A percentile compares a stretch with the other conserved stretches of the same genome.
Evolutionary conservation across 2,329 filamentous ascomycete genomes (phyloP).

Genomic region (Orbilia blumenaviensis): DNA sequence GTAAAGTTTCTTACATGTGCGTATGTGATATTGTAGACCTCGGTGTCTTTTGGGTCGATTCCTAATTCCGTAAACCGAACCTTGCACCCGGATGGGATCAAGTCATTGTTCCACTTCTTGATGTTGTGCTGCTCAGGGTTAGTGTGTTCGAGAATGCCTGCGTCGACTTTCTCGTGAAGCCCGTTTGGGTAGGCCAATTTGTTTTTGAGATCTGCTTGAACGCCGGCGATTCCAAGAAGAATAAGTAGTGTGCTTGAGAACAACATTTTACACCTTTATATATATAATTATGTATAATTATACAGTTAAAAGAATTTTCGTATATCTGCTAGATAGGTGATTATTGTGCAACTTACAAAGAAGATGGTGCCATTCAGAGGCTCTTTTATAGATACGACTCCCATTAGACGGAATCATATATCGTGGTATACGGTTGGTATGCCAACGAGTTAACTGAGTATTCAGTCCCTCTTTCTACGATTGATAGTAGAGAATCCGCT

Average conservation of each 20-base stretch:
- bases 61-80: conserved; percentile 9
- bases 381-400: not conserved
- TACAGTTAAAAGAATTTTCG: too few species aligned
- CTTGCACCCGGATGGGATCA: conserved; percentile 26
- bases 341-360: not conserved
- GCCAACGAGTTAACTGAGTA: too few species aligned
- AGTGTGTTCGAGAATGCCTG: conserved; percentile 6
- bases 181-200: conserved; percentile 21
- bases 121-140: conserved; percentile 7
- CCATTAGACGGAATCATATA: too few species aligned
- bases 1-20: not conserved
- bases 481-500: too few species aligned
- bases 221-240: not conserved
- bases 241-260: not conserved
- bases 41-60: conserved; percentile 7
- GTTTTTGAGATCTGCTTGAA: not conserved
- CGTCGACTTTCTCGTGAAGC: conserved; percentile 20
- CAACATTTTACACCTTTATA: not conserved
- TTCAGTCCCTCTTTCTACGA: too few species aligned
- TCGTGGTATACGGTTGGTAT: too few species aligned
- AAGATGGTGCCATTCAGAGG: not conserved
- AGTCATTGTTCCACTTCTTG: conserved; percentile 14
- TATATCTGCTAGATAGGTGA: too few species aligned
- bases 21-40: conserved; percentile 39
- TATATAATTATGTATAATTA: not conserved